Percentiles rank a stretch among this genome's conserved stretches.
phyloP scores from a whole-genome alignment of 1,284 basidiomycete species.

The Papiliotrema flavescens region DNA sequence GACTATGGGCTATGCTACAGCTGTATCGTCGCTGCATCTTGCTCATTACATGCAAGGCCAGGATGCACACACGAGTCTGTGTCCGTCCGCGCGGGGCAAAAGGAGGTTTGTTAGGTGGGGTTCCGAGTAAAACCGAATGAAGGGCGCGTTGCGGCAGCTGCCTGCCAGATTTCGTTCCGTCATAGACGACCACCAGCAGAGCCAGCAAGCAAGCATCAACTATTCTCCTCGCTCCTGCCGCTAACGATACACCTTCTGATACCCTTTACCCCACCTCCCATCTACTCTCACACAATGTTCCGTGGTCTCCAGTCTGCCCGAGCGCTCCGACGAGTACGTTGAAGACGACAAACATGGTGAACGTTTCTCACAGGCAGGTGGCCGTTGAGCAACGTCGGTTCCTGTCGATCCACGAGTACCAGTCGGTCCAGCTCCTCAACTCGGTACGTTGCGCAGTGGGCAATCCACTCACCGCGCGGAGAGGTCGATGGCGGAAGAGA shows the following conservation, averaged over 20 bases:
- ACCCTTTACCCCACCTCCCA: too few relatives aligned
- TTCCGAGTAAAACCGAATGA: neutral
- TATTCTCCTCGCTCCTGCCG: neutral
- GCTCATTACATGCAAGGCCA: too few relatives aligned
- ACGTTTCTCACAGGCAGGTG: neutral
- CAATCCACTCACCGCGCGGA: neutral
- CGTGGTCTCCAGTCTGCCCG: constrained; percentile 1
- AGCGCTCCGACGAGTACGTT: constrained; percentile 2
- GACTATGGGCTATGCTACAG: too few relatives aligned
- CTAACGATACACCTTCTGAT: neutral
- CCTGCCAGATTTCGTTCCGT: neutral
- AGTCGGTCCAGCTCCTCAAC: constrained; percentile 92
- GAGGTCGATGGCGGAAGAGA: neutral
- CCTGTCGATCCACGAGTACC: constrained; percentile 98
- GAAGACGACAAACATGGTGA: neutral
- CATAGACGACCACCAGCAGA: neutral
- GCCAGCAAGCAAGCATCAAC: too few relatives aligned
- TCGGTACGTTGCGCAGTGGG: constrained; percentile 62
- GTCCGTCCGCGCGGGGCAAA: too few relatives aligned
- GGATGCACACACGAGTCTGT: too few relatives aligned
- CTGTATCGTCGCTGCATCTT: too few relatives aligned
- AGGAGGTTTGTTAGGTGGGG: neutral
- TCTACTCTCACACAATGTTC: constrained; percentile 2
- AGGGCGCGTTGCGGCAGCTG: neutral
- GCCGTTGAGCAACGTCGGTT: constrained; percentile 56